A percentile compares a stretch with the other conserved stretches of the same genome.
Conservation (phyloP, 2,329 filamentous ascomycete species). For the Cordyceps pruinosa region DNA sequence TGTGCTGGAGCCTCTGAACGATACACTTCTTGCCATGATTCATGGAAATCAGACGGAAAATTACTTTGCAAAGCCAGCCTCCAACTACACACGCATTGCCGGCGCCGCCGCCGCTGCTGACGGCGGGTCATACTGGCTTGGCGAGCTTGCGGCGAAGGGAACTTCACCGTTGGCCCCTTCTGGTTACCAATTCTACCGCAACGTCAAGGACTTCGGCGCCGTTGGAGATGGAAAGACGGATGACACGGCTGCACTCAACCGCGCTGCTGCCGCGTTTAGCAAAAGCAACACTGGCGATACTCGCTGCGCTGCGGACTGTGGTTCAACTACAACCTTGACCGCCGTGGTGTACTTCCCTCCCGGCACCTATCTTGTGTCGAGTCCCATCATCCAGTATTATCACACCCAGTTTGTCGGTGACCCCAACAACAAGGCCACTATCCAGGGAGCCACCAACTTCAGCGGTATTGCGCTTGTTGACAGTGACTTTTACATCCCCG, state of each 20-base stretch:
- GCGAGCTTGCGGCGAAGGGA: no score
- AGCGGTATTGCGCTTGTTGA: no score
- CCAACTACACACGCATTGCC: no score
- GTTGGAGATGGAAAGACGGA: constrained; percentile 52
- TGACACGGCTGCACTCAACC: constrained; percentile 50
- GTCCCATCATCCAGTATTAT: constrained; percentile 14
- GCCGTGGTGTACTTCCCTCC: constrained; percentile 19
- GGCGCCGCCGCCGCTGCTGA: no score
- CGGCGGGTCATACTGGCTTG: no score
- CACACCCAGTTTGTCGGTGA: constrained; percentile 30
- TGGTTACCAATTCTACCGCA: no score
- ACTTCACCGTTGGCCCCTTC: no score
- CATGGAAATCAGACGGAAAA: no score
- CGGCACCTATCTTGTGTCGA: constrained; percentile 16
- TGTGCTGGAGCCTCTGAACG: no score
- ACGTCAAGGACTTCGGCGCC: constrained; percentile 70
- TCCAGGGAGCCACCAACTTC: neutral
- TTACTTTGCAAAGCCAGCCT: no score
- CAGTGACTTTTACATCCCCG: constrained; percentile 6
- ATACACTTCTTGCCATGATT: no score
- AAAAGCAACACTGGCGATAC: constrained; percentile 32
- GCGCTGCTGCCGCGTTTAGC: no score
- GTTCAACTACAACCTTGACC: constrained; percentile 14
- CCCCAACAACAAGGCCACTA: constrained; percentile 8
- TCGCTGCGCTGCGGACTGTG: constrained; percentile 24